Evolutionary conservation across 1,139 yeast genomes (phyloP).

Genomic region (Debaryomycetaceae sp.): DNA sequence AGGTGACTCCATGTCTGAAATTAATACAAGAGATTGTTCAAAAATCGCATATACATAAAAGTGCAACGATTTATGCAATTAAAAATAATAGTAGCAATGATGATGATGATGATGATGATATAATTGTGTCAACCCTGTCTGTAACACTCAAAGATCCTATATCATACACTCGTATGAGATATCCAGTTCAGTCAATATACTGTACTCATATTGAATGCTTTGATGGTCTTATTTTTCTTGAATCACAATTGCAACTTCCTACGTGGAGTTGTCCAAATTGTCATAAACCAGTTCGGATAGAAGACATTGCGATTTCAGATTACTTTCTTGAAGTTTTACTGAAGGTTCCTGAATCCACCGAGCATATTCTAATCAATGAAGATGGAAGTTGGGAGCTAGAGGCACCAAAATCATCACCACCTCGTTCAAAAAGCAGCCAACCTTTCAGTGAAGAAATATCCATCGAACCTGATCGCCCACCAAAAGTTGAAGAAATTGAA

Average conservation of each 20-base stretch:
- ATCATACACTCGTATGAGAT: constrained; percentile 55
- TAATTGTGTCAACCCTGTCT: constrained; percentile 54
- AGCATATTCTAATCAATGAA: constrained; percentile 49
- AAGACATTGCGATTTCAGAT: constrained; percentile 60
- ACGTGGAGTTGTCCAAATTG: constrained; percentile 74
- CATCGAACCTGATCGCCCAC: constrained; percentile 1
- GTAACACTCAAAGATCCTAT: constrained; percentile 64
- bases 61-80: constrained; percentile 44
- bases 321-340: constrained; percentile 52
- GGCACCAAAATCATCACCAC: neutral
- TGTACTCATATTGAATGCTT: constrained; percentile 74
- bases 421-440: neutral
- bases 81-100: constrained; percentile 32
- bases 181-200: constrained; percentile 55
- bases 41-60: constrained; percentile 46
- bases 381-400: constrained; percentile 57
- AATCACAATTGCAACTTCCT: constrained; percentile 59
- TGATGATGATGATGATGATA: constrained; percentile 50
- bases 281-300: constrained; percentile 35
- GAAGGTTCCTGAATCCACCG: constrained; percentile 43
- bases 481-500: constrained; percentile 11
- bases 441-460: neutral
- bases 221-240: constrained; percentile 59
- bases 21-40: constrained; percentile 21
- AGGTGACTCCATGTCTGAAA: constrained; percentile 38